Base-by-base conservation (phyloP, 108 stramenopile species). In the Nannochloropsis gaditana region DNA sequence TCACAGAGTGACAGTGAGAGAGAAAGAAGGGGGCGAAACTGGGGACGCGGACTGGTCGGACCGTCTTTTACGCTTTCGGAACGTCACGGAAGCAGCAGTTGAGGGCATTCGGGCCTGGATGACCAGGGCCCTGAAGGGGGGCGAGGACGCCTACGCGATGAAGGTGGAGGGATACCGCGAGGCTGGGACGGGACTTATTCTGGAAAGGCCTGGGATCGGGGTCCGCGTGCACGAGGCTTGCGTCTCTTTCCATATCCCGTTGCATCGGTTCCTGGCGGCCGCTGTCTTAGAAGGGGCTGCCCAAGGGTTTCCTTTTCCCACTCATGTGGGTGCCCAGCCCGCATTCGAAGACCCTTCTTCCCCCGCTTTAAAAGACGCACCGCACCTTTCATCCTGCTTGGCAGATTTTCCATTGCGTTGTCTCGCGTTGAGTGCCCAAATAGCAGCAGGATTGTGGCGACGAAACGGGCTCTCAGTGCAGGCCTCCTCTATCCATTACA, bases 161-260 rank as follows among this genome's bases (percentile, higher is more conserved):
- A 73, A n/a, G 59, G 19, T 73, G 59, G 19, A 73, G 59, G 59
- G 4, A n/a, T 73, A 73, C n/a, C 59, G 44, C 43, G 21, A 31
- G 45, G 45, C 9, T 44, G 19, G 45, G 2, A n/a, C 19, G 44
- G 45, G 83, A 45, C 31, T n/a, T 21, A 45, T 0, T 8, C 11
- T n/a, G 83, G 9, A 45, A 45, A 10, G 15, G 45, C 42, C 45
- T 9, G 43, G 83, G 21, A 80, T 87, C 17, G 11, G 82, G 11
- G 84, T 85, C 81, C 31, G 31, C 41, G 84, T 88, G 31, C 80
- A 79, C 15, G 6, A 41, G 41, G 59, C 21, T 9, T 43, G 79
- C 9, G 89, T 90, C 21, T 90, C 90, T 5, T 44, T 89, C 1
- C 90, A 90, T 45, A 44, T 87, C 9, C 90, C 90, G 42, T 86